These are phyloP conservation scores for Globisporangium irregulare DNA, from an alignment of 352 stramenopile genomes.

Conservation along the genomic window DNA sequence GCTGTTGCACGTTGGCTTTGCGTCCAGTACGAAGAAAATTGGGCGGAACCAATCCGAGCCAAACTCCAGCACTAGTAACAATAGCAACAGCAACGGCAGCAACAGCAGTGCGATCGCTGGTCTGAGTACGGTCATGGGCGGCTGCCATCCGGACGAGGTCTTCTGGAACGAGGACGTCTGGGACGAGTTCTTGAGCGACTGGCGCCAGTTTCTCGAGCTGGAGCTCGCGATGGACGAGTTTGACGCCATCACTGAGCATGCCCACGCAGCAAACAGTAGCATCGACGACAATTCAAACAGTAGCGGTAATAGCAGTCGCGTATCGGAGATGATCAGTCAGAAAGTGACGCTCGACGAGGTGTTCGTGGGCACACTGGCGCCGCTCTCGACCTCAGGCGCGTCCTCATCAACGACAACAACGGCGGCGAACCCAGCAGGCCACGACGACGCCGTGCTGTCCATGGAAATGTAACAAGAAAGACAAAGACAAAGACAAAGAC, in stretches of 20 bases:
- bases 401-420: neutral
- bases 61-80: neutral
- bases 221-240: constrained; percentile 62
- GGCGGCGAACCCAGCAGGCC: neutral
- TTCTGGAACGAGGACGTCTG: constrained; percentile 55
- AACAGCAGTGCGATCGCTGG: neutral
- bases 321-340: constrained; percentile 15
- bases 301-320: constrained; percentile 2
- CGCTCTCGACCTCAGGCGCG: constrained; percentile 5
- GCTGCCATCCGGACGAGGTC: constrained; percentile 35
- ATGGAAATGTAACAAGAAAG: constrained; percentile 13
- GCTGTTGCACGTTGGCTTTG: constrained; percentile 69
- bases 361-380: constrained; percentile 30
- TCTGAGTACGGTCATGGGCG: constrained; percentile 17
- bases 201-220: constrained; percentile 44
- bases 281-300: constrained; percentile 15
- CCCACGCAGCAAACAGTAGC: constrained; percentile 7
- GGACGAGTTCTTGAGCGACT: constrained; percentile 56
- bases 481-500: neutral
- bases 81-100: constrained; percentile 2
- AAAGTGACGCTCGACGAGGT: constrained; percentile 39
- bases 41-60: neutral
- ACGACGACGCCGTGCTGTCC: constrained; percentile 1
- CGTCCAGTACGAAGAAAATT: constrained; percentile 37
- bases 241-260: constrained; percentile 28